A percentile compares a stretch with the other conserved stretches of the same genome.
Conservation (phyloP, 148 eudicot genomes). For the Silene latifolia region DNA sequence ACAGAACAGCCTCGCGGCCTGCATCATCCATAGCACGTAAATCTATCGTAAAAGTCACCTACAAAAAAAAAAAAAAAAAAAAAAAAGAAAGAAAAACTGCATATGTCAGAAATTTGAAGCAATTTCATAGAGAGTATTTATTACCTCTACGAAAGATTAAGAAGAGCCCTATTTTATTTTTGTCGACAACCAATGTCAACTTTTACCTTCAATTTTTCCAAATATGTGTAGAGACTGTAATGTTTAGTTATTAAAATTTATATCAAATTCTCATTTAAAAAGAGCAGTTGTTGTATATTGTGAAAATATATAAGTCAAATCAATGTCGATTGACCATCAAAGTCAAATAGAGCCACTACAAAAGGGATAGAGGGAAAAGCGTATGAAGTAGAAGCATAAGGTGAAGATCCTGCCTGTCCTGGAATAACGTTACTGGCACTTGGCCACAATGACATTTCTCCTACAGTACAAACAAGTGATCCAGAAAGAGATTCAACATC, state of each 20-base stretch:
- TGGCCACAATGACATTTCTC: slow-evolving; percentile 94
- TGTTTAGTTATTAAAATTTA: too few relatives aligned
- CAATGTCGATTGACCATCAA: not conserved
- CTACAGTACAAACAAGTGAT: slow-evolving; percentile 98
- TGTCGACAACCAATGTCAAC: not conserved
- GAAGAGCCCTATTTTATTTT: not conserved
- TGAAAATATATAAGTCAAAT: not conserved
- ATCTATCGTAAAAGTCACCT: slow-evolving; percentile 89
- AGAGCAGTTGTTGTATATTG: not conserved
- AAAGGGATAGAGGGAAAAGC: not conserved
- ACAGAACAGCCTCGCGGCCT: slow-evolving; percentile 80
- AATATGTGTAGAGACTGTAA: not conserved
- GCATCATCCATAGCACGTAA: slow-evolving; percentile 85
- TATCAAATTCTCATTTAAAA: too few relatives aligned
- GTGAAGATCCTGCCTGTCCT: slow-evolving; percentile 68
- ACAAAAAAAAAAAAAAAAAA: too few relatives aligned
- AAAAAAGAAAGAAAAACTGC: too few relatives aligned
- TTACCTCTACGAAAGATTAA: not conserved
- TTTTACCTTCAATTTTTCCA: not conserved
- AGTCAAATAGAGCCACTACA: not conserved
- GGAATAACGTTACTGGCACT: slow-evolving; percentile 99
- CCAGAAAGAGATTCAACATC: slow-evolving; percentile 58
- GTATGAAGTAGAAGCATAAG: slow-evolving; percentile 12
- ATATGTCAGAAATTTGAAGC: not conserved
- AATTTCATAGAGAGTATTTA: not conserved